Base-by-base conservation (phyloP, 2,329 filamentous ascomycete genomes). In the Xenoacremonium recifei region DNA sequence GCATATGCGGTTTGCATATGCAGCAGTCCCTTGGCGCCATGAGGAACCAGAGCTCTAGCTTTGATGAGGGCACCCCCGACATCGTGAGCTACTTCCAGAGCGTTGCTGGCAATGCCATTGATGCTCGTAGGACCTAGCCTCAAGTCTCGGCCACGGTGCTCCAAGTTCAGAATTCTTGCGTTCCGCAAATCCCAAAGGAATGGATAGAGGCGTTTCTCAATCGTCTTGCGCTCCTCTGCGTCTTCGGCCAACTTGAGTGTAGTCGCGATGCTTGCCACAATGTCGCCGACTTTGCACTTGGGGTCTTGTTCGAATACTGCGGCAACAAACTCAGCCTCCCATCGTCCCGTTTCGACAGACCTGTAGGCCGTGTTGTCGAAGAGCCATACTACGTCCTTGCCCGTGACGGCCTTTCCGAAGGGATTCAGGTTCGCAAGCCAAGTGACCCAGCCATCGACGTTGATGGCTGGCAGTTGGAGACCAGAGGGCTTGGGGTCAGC, bases 301-400 rank as follows among this genome's bases (percentile, higher is more conserved):
- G 83, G 80, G 53, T 87, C 73, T 57, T 82, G 82, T 49, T 85
- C 80, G 55, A 96, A 95, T 43, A 89, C 87, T 33, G 87, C 88
- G 3, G 86, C 81, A 0, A 95, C 82, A 48, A 91, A 90, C 60
- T 96, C 89, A 19, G 86, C 86, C 57, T 87, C 76, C 89, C 90
- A 96, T 39, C 60, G 63, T 39, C 67, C 68, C 2, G 66, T 64
- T 44, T 63, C 56, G 15, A 67, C 58, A 34, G 70, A 66, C 46
- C 80, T 79, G 62, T 85, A 92, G 4, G 90, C 91, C 3, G 87
- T 92, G 58, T 93, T 96, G 69, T 97, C 90, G 35, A 96, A 73
- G 6, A 96, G 71, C 92, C 92, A 96, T 30, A 96, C 82, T 12
- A 79, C 81, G 62, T 96, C 86, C 29, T 79, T 68, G 13, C 74